These are phyloP conservation scores for Talaromyces stipitatus DNA, from an alignment of 495 filamentous ascomycete species.

Conservation along the genomic window DNA sequence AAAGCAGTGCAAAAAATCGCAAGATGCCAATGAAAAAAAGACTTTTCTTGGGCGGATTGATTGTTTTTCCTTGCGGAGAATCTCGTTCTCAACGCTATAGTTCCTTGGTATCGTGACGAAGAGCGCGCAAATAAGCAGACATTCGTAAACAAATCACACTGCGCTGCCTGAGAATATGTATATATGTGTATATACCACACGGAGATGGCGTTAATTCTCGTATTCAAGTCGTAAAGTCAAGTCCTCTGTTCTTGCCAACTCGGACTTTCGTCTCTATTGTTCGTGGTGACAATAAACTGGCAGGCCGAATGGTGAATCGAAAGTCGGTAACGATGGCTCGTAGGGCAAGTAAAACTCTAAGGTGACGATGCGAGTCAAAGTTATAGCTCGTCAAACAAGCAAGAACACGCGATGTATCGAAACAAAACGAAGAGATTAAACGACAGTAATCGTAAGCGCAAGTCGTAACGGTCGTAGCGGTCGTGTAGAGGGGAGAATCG, in stretches of 20 bases:
- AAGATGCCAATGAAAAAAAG: slow-evolving; percentile 10
- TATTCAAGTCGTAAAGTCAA: background rate
- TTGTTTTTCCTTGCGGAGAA: slow-evolving; percentile 2
- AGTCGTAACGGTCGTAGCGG: slow-evolving; percentile 12
- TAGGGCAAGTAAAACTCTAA: background rate
- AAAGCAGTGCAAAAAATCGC: slow-evolving; percentile 14
- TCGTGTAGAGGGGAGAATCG: slow-evolving; percentile 11
- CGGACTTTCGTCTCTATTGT: background rate
- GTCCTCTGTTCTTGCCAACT: too few species aligned
- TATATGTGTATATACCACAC: background rate
- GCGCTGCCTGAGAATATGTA: slow-evolving; percentile 4
- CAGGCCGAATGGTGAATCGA: background rate
- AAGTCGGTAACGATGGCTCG: background rate
- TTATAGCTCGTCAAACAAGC: background rate
- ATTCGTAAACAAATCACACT: slow-evolving; percentile 10
- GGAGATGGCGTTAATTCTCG: background rate
- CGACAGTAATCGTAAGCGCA: slow-evolving; percentile 7
- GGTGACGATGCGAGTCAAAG: background rate
- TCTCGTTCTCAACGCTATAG: slow-evolving; percentile 11
- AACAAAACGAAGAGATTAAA: background rate
- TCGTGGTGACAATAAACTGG: background rate
- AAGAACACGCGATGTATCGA: background rate
- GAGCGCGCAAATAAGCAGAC: slow-evolving; percentile 13
- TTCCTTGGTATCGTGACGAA: slow-evolving; percentile 12
- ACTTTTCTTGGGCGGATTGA: slow-evolving; percentile 13